These are phyloP conservation scores for Suillus subluteus DNA, from an alignment of 768 basidiomycete species.

Conservation along the genomic window DNA sequence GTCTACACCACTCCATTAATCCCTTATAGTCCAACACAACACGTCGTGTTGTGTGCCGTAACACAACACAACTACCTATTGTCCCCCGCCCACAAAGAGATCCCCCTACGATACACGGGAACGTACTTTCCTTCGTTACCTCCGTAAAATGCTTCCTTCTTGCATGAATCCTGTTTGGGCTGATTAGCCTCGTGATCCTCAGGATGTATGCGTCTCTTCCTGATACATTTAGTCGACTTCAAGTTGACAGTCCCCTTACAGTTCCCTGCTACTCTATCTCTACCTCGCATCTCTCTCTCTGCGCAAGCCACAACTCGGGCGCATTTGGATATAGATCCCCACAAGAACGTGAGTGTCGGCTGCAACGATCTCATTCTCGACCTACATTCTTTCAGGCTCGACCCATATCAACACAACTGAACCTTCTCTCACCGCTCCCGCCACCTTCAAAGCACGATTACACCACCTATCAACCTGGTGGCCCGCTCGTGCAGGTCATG, in stretches of 20 bases:
- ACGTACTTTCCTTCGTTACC: neutral
- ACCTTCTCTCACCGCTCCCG: neutral
- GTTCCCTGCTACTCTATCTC: no score
- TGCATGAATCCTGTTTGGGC: no score
- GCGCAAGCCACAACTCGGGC: neutral
- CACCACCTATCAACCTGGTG: neutral
- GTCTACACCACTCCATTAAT: no score
- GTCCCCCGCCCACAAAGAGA: neutral
- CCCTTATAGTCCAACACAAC: no score
- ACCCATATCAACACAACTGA: neutral
- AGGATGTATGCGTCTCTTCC: neutral
- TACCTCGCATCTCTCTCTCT: neutral
- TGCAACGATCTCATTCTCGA: neutral
- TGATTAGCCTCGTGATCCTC: neutral
- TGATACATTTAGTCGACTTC: neutral
- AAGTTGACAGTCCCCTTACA: no score
- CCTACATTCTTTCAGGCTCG: neutral
- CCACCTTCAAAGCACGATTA: neutral
- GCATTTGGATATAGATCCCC: neutral
- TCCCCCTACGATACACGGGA: neutral
- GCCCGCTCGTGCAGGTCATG: no score
- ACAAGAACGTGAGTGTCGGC: neutral
- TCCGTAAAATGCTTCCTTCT: conserved; percentile 1
- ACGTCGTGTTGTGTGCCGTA: neutral
- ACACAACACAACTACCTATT: neutral